Conservation (phyloP, 1,284 basidiomycete genomes). For the Ustilago cynodontis region DNA sequence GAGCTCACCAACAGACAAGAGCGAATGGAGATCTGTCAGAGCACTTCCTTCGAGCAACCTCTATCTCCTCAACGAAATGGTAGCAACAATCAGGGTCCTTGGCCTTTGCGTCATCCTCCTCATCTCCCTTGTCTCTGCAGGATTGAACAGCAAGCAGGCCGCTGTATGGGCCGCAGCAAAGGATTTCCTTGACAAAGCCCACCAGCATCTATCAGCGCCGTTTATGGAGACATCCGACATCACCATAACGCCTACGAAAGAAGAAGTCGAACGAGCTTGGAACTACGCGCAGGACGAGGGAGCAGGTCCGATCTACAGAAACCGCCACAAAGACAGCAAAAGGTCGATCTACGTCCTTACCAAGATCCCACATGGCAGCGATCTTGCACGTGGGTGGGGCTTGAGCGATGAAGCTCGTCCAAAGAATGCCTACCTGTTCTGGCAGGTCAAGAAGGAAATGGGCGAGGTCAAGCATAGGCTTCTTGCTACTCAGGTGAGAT, state of each 20-base stretch:
- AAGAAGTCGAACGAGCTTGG: not conserved
- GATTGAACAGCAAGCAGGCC: not conserved
- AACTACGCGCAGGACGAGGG: not conserved
- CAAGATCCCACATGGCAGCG: not conserved
- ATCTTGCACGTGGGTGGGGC: not conserved
- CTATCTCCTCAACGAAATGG: not conserved
- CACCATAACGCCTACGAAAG: not conserved
- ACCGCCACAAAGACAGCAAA: not conserved
- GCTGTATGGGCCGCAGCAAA: not conserved
- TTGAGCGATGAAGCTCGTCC: not conserved
- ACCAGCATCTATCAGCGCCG: fast-evolving
- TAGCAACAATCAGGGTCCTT: not conserved
- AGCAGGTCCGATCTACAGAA: not conserved
- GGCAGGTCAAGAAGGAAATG: slow-evolving; percentile 7
- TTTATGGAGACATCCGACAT: not conserved
- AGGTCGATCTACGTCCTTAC: slow-evolving; percentile 6
- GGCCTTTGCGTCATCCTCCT: not conserved
- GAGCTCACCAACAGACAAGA: not conserved
- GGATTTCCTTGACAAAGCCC: not conserved
- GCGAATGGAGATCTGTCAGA: not conserved
- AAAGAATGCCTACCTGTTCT: slow-evolving; percentile 14
- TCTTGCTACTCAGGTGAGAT: not conserved
- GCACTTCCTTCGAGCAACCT: not conserved
- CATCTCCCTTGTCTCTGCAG: not conserved
- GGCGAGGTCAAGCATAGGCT: not conserved